Evolutionary conservation across 2,329 filamentous ascomycete species (phyloP), one percentile per base, ranked within the genome.

Genomic region (Diaporthe nobilis): DNA sequence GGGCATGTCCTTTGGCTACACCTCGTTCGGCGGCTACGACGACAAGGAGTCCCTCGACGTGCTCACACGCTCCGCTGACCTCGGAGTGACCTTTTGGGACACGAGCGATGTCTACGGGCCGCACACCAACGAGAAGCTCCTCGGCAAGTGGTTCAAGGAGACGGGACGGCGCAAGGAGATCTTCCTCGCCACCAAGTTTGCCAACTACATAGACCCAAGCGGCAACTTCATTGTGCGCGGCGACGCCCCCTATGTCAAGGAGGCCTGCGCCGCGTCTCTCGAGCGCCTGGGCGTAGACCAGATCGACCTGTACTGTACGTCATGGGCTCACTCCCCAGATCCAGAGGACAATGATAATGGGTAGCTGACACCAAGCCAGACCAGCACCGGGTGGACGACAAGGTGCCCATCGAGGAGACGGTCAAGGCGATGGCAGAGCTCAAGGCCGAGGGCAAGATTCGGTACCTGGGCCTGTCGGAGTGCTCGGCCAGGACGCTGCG

Each of bases 401-500:
- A 82, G n/a, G 86, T 84, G 2, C 86, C 86, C 0, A 83, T 85
- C 47, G 85, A 87, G 80, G 85, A 88, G 78, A 89, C 88, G 0
- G 83, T 90, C 0, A 79, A 74, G 67, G 88, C 86, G 49, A 84
- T 90, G 85, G 85, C 80, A 0, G 82, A 87, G 77, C 82, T 88
- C n/a, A 86, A 85, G 80, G 82, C 81, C 71, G 87, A 87, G 79
- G 88, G 88, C 77, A 89, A 90, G 81, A 86, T 90, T 77, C 85
- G 85, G 73, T 85, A 90, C 78, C 81, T 90, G 13, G 88, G 89
- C 1, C 80, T 90, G 12, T 86, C 84, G 1, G 88, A 89, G 77
- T 84, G 86, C 77, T 85, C 84, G n/a, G 82, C 85, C 22, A 82
- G 83, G 13, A 87, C 86, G 2, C 83, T 90, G 22, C 84, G 87